Evolutionary conservation across 2,329 filamentous ascomycete genomes (phyloP).

Genomic region (Colletotrichum agaves): DNA sequence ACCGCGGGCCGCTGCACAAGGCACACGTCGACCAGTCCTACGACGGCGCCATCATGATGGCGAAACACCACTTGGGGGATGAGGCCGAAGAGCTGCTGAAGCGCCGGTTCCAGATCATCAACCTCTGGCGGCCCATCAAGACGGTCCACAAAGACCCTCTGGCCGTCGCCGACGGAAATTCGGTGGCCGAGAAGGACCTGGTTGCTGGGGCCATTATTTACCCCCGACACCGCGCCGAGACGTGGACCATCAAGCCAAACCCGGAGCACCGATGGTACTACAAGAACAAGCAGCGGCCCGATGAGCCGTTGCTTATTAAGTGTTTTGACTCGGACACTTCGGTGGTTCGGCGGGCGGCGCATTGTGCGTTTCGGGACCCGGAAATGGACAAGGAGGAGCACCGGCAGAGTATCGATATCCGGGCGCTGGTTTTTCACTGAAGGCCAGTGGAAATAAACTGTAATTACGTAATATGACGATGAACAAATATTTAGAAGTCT

Average conservation of each 20-base stretch:
- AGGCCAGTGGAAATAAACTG: neutral
- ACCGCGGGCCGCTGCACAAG: slow-evolving; percentile 63
- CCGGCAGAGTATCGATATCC: slow-evolving; percentile 90
- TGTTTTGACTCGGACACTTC: slow-evolving; percentile 66
- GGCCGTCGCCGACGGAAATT: slow-evolving; percentile 51
- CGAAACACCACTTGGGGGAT: slow-evolving; percentile 37
- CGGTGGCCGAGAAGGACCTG: slow-evolving; percentile 52
- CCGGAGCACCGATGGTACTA: slow-evolving; percentile 62
- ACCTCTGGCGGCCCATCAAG: slow-evolving; percentile 60
- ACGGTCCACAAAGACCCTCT: slow-evolving; percentile 57
- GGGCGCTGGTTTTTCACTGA: slow-evolving; percentile 78
- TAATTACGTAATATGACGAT: neutral
- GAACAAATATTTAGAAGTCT: neutral
- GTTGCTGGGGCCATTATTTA: slow-evolving; percentile 51
- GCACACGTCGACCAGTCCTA: slow-evolving; percentile 59
- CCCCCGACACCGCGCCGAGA: slow-evolving; percentile 46
- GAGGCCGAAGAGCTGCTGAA: slow-evolving; percentile 30
- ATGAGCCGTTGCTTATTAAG: slow-evolving; percentile 70
- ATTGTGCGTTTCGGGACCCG: slow-evolving; percentile 84
- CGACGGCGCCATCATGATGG: slow-evolving; percentile 41
- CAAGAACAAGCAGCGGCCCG: slow-evolving; percentile 60
- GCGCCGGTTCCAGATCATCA: slow-evolving; percentile 38
- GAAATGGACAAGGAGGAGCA: slow-evolving; percentile 74
- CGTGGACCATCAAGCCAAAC: slow-evolving; percentile 50
- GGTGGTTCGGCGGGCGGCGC: slow-evolving; percentile 70